Evolutionary conservation across 192 early-diverging fungal species (phyloP).

Genomic region (Coemansia guatemalensis): DNA sequence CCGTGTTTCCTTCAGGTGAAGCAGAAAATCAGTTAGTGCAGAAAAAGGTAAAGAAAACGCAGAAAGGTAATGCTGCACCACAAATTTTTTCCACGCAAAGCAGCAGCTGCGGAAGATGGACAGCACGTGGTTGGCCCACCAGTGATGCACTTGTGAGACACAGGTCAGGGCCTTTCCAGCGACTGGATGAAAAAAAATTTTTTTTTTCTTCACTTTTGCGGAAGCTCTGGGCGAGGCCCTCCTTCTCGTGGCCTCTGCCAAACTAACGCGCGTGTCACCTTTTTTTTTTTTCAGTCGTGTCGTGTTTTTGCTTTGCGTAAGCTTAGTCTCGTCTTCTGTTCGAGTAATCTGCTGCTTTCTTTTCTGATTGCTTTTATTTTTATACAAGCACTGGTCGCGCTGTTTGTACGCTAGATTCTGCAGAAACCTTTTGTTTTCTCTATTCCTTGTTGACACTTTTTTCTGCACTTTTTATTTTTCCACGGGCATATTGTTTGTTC

Average conservation of each 20-base stretch:
- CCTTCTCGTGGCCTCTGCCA: too few species aligned
- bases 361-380: slow-evolving; percentile 4
- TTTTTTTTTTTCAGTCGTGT: too few species aligned
- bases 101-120: background rate
- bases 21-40: background rate
- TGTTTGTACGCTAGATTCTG: background rate
- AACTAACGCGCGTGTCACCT: too few species aligned
- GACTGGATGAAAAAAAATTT: slow-evolving; percentile 1
- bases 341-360: background rate
- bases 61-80: background rate
- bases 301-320: too few species aligned
- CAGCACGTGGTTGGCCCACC: slow-evolving; percentile 9
- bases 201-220: background rate
- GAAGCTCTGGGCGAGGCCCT: too few species aligned
- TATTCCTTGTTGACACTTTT: slow-evolving; percentile 10
- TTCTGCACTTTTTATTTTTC: slow-evolving; percentile 6
- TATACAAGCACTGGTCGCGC: background rate
- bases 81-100: too few species aligned
- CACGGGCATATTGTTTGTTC: too few species aligned
- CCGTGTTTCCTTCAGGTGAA: background rate
- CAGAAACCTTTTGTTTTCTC: slow-evolving; percentile 13
- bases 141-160: background rate
- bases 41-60: background rate
- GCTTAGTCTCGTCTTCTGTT: too few species aligned
- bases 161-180: background rate